These are phyloP conservation scores for Nakazawaea holstii DNA, from an alignment of 805 yeast genomes.

Conservation along the genomic window DNA sequence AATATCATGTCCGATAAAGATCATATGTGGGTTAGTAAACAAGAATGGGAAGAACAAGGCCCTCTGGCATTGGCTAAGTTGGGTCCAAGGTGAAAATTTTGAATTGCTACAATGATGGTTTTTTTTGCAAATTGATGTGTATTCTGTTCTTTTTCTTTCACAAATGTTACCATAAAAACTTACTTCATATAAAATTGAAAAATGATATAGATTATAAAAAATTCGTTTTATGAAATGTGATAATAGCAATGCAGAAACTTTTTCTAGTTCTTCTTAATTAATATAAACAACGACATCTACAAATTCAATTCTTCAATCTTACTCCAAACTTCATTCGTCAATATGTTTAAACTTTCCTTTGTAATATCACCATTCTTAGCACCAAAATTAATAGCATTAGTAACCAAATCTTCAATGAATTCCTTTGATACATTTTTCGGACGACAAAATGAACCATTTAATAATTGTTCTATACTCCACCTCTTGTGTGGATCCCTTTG, in stretches of 20 bases:
- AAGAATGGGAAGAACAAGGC: constrained; percentile 98
- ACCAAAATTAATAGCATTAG: constrained; percentile 75
- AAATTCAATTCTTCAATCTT: constrained; percentile 36
- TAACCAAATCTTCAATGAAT: constrained; percentile 65
- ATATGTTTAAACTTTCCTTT: constrained; percentile 34
- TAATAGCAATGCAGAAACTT: neutral
- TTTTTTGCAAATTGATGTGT: too few relatives aligned
- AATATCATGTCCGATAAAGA: constrained; percentile 98
- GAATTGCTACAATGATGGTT: too few relatives aligned
- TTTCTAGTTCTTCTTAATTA: too few relatives aligned
- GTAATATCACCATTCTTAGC: constrained; percentile 26
- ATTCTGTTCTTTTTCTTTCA: too few relatives aligned
- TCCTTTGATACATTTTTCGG: constrained; percentile 70
- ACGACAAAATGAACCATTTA: constrained; percentile 59
- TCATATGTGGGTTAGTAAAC: constrained; percentile 95
- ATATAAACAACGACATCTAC: constrained; percentile 7
- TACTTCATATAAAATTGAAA: too few relatives aligned
- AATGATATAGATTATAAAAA: too few relatives aligned
- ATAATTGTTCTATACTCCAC: constrained; percentile 55
- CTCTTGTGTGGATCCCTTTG: constrained; percentile 65
- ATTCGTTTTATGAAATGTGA: too few relatives aligned
- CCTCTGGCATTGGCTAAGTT: constrained; percentile 77
- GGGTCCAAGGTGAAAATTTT: constrained; percentile 71
- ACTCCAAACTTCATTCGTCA: constrained; percentile 56
- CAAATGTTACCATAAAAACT: neutral